These are phyloP conservation scores for Penicillium sp. DNA, from an alignment of 2,329 filamentous ascomycete species.

Conservation along the genomic window DNA sequence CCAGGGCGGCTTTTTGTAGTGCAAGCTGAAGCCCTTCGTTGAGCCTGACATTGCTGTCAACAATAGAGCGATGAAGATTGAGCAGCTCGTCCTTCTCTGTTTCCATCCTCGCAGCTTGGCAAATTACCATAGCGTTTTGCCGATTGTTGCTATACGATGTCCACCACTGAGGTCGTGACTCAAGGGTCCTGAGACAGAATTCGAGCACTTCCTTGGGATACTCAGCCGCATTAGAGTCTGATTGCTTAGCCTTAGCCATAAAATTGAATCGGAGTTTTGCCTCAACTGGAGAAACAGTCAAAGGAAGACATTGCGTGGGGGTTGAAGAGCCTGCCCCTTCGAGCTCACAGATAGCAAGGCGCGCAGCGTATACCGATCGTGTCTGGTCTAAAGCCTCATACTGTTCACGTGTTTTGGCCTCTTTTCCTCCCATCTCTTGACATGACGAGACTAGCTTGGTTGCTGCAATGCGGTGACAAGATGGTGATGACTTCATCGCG, in stretches of 20 bases:
- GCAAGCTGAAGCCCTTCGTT: conserved; percentile 36
- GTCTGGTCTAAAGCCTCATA: conserved; percentile 42
- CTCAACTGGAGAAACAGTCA: conserved; percentile 44
- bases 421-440: conserved; percentile 43
- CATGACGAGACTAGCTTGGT: conserved; percentile 56
- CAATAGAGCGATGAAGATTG: conserved; percentile 39
- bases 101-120: conserved; percentile 59
- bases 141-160: conserved; percentile 64
- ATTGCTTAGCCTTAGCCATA: conserved; percentile 19
- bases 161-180: conserved; percentile 59
- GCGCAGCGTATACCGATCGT: conserved; percentile 61
- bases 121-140: conserved; percentile 63
- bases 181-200: conserved; percentile 55
- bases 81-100: conserved; percentile 55
- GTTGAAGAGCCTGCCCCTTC: conserved; percentile 51
- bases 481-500: conserved; percentile 47
- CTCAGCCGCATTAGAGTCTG: conserved; percentile 13
- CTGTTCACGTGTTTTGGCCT: conserved; percentile 22
- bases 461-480: conserved; percentile 56
- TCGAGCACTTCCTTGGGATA: conserved; percentile 37
- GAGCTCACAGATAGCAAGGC: conserved; percentile 65
- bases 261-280: conserved; percentile 26
- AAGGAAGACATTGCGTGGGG: conserved; percentile 53
- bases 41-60: conserved; percentile 37
- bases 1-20: conserved; percentile 30